Evolutionary conservation across 2,329 filamentous ascomycete species (phyloP).

Genomic region (Ciborinia camelliae): DNA sequence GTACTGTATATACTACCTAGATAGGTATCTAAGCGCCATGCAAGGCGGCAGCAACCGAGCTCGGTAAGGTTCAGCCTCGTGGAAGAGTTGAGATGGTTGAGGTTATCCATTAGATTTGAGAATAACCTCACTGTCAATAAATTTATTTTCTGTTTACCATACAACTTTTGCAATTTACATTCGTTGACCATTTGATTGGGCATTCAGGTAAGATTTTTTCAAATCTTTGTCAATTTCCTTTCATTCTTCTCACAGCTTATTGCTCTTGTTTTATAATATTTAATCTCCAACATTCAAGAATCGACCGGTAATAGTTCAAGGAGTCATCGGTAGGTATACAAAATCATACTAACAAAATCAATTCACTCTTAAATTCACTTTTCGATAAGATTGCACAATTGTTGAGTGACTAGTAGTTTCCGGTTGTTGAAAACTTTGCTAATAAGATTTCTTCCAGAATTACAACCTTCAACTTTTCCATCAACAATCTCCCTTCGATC

Average conservation of each 20-base stretch:
- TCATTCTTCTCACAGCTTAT: background rate
- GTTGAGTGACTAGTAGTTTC: background rate
- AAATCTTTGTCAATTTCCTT: background rate
- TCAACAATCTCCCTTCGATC: background rate
- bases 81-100: background rate
- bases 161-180: background rate
- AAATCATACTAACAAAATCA: background rate
- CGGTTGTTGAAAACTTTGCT: background rate
- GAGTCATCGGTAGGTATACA: background rate
- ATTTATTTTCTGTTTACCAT: background rate
- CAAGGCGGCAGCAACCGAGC: background rate
- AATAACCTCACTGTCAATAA: background rate
- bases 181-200: background rate
- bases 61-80: slow-evolving; percentile 1
- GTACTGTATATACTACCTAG: no score
- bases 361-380: slow-evolving; percentile 4
- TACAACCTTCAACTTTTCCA: background rate
- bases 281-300: background rate
- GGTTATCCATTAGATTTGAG: background rate
- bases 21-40: background rate
- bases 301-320: background rate
- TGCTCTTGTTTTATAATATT: background rate
- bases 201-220: background rate
- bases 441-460: slow-evolving; percentile 11
- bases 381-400: background rate